Conservation (phyloP, 139 green algal species). For the Pleodorina starrii region DNA sequence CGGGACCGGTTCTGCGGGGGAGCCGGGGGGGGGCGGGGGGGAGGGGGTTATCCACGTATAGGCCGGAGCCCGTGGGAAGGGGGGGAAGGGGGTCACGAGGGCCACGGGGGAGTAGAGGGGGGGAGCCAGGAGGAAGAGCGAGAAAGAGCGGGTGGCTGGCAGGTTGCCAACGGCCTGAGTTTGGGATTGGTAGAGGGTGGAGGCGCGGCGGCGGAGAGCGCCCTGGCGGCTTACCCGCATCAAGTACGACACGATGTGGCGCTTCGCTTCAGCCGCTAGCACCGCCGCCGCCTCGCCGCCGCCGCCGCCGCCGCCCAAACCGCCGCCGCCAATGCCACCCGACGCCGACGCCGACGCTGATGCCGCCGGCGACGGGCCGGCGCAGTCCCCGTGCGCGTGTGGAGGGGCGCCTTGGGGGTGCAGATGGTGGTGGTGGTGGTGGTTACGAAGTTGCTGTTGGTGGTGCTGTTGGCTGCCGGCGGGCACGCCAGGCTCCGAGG, state of each 20-base stretch:
- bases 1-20: not conserved
- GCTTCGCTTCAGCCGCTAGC: conserved; percentile 36
- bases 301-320: not conserved
- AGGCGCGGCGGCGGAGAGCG: too few species aligned
- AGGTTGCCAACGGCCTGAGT: too few species aligned
- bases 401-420: not conserved
- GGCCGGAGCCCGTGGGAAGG: too few species aligned
- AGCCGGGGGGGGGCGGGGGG: too few species aligned
- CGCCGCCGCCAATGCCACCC: not conserved
- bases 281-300: conserved; percentile 6
- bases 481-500: not conserved
- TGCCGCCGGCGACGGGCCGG: too few species aligned
- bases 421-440: not conserved
- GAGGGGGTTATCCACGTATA: too few species aligned
- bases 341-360: too few species aligned
- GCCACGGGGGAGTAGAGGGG: too few species aligned
- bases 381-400: not conserved
- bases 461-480: not conserved
- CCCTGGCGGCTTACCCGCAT: not conserved
- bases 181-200: too few species aligned
- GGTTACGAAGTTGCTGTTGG: not conserved
- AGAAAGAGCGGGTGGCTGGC: too few species aligned
- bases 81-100: too few species aligned
- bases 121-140: too few species aligned
- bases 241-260: conserved; percentile 11